phyloP scores from a whole-genome alignment of 768 basidiomycete species.

The Panaeolus cyanescens region DNA sequence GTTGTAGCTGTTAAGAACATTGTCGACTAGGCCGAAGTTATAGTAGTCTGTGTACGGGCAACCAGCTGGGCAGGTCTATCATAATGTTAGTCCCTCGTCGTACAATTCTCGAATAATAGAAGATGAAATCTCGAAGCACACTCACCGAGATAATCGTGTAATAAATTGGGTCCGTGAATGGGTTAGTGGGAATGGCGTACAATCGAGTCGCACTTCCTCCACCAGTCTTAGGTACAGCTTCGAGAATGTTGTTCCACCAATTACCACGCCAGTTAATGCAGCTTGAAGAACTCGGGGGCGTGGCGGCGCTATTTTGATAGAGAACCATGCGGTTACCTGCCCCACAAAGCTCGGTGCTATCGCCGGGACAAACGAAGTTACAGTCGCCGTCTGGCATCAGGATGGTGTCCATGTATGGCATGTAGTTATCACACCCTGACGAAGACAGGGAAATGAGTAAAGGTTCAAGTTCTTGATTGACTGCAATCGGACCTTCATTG shows the following conservation, averaged over 20 bases:
- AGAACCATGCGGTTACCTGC: constrained; percentile 46
- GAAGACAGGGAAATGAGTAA: neutral
- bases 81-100: no score
- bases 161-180: constrained; percentile 17
- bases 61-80: constrained; percentile 16
- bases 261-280: constrained; percentile 16
- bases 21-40: constrained; percentile 15
- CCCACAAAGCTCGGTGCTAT: constrained; percentile 45
- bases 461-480: neutral
- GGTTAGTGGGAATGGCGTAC: constrained; percentile 17
- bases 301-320: constrained; percentile 38
- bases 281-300: constrained; percentile 14
- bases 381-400: constrained; percentile 31
- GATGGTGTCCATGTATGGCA: constrained; percentile 10
- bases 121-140: neutral
- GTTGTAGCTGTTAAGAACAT: constrained; percentile 12
- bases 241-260: constrained; percentile 14
- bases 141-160: constrained; percentile 19
- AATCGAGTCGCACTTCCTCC: constrained; percentile 9
- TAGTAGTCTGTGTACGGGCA: constrained; percentile 17
- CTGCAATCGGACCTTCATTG: neutral
- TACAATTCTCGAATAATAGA: neutral
- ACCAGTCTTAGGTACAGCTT: constrained; percentile 12
- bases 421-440: constrained; percentile 45
- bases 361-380: constrained; percentile 44